Base-by-base conservation (phyloP, 495 filamentous ascomycete species). In the Penicillium daleae region DNA sequence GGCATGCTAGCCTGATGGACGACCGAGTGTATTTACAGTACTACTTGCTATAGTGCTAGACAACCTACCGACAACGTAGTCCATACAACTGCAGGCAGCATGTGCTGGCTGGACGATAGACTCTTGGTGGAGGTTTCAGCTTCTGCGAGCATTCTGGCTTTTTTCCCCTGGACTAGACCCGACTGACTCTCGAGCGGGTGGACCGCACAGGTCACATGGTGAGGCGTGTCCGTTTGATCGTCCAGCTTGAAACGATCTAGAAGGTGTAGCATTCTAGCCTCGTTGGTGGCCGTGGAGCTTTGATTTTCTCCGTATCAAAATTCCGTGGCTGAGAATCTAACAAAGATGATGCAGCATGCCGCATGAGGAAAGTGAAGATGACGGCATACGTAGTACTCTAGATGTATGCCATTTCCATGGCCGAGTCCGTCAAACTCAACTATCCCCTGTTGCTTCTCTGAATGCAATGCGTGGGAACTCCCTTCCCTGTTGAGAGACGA, bases 181-280 rank as follows among this genome's bases (percentile, higher is more conserved):
- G 27, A 54, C 26, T 24, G 22, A 27, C 9, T 52, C 13, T 35
- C 32, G 42, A 57, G 26, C 33, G 53, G 53, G 53, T 55, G 56
- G 29, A 59, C 54, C 32, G 66, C 64, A 70, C 57, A 61, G 60
- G 35, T 57, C 66, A 67, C 39, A 42, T 13, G 33, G 39, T 33
- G 61, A 50, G 49, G 37, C 42, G 33, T 56, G 56, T 60, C n/a
- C 39, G 70, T 73, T 78, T 79, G 75, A 79, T 79, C 76, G 73
- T 63, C 74, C 64, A 21, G 24, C 55, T 62, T 76, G 76, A 79
- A 77, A 76, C 74, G 52, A 73, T 77, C 74, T 75, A 74, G 74
- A 78, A 76, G 57, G 64, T 71, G 62, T 51, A 62, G 56, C 40
- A 39, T 53, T 63, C 61, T 48, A 53, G 57, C 60, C 57, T 39